Conservation (phyloP, 139 green algal genomes). For the Marvania coccoides region DNA sequence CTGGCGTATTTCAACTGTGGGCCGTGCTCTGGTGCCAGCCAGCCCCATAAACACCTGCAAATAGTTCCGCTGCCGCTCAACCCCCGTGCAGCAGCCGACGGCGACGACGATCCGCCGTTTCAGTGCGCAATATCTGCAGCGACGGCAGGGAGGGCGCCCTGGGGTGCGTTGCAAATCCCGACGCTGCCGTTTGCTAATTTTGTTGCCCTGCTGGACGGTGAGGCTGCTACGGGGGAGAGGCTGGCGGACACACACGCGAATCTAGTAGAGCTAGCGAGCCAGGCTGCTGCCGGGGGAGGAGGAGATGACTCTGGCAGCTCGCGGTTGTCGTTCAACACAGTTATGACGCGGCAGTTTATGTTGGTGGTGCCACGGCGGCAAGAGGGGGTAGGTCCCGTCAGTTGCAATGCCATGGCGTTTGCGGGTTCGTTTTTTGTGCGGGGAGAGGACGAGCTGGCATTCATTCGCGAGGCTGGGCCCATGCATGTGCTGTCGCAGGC, state of each 20-base stretch:
- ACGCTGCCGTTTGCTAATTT: constrained; percentile 31
- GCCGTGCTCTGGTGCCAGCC: constrained; percentile 54
- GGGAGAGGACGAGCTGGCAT: constrained; percentile 43
- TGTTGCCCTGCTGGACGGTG: not conserved
- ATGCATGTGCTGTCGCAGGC: constrained; percentile 38
- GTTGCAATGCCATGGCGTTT: constrained; percentile 68
- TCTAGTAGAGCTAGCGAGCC: not conserved
- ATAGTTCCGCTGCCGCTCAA: constrained; percentile 41
- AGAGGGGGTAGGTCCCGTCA: constrained; percentile 36
- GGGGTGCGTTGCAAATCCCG: not conserved
- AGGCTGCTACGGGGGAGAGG: not conserved
- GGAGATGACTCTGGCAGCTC: not conserved
- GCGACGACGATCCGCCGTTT: not conserved
- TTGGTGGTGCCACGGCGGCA: constrained; percentile 37
- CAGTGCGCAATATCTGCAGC: not conserved
- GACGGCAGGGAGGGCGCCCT: not conserved
- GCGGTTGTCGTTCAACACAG: constrained; percentile 39
- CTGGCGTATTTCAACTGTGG: constrained; percentile 83
- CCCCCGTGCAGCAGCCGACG: not conserved
- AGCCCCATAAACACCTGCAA: constrained; percentile 86
- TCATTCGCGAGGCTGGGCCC: constrained; percentile 33
- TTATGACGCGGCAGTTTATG: constrained; percentile 40
- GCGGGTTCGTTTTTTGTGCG: constrained; percentile 69
- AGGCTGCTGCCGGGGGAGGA: not conserved
- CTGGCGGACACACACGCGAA: not conserved